Evolutionary conservation across 2,329 filamentous ascomycete genomes (phyloP), one percentile per base, ranked within the genome.

Genomic region (Penicillium sp.): DNA sequence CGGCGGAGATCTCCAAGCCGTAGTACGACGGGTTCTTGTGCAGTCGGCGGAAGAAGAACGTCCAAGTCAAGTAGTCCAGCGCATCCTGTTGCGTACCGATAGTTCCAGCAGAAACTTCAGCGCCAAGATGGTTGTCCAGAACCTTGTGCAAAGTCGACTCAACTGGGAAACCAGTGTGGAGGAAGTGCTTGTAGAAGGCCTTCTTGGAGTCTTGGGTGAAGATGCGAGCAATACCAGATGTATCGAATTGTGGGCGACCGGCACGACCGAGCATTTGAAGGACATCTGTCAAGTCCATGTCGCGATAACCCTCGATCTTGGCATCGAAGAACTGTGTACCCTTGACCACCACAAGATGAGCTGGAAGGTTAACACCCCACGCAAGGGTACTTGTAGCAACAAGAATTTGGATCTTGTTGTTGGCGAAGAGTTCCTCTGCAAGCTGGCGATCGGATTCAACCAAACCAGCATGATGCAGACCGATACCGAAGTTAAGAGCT

Each of bases 21-120:
- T 99, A 99, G 77, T 96, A 99, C 0, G 92, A 96, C 1, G 94
- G 94, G 66, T 99, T 99, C 80, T 99, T 99, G 79, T 99, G 94
- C 38, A 99, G 78, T 10, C 94, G 84, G 2, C 95, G 86, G 83
- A 99, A 99, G 83, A 99, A 99, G 79, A 99, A 99, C 1, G 95
- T 99, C 94, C 95, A 99, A 0, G 94, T 99, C 49, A 99, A 78
- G 70, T 99, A 99, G 74, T 99, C 95, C 4, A 99, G 83, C 1
- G 94, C 94, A 75, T 99, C 94, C 75, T 99, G 94, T 74, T 97
- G 97, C 8, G 92, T 96, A 31, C 88, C 80, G 47, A 99, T 90
- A 0, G 94, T 99, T 63, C 91, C 92, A 1, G 94, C 91, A 0
- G 92, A 96, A 5, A 97, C 87, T 76, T 99, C 94, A 55, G 94